A percentile compares a stretch with the other conserved stretches of the same genome.
These are phyloP conservation scores for Canavalia gladiata DNA, from an alignment of 306 rosid genomes.

Conservation along the genomic window DNA sequence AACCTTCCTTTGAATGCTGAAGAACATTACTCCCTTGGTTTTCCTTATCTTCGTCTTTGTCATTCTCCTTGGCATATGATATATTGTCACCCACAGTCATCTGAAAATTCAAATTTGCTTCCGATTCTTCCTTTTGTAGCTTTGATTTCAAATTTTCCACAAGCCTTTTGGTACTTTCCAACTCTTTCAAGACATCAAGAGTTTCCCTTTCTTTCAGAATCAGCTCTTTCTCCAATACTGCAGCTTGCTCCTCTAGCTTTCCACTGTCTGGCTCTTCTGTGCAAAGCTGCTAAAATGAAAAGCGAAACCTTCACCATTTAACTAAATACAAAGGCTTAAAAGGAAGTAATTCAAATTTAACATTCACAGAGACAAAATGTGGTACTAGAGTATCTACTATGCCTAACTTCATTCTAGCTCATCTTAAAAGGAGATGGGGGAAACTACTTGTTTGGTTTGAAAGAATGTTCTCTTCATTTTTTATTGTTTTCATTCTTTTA, in stretches of 20 bases:
- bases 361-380: not conserved
- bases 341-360: not conserved
- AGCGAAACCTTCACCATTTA: constrained; percentile 1
- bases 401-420: constrained; percentile 7
- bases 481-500: too few relatives aligned
- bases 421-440: not conserved
- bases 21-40: constrained; percentile 55
- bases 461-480: too few relatives aligned
- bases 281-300: constrained; percentile 35
- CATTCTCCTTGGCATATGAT: constrained; percentile 30
- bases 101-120: constrained; percentile 37
- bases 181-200: constrained; percentile 55
- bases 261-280: constrained; percentile 47
- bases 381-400: not conserved
- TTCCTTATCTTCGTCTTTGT: constrained; percentile 62
- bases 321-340: not conserved
- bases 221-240: constrained; percentile 54
- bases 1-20: constrained; percentile 46
- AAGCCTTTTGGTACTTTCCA: constrained; percentile 58
- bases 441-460: not conserved
- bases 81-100: constrained; percentile 25
- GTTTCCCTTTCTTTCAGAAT: constrained; percentile 61
- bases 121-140: constrained; percentile 58
- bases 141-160: constrained; percentile 55
- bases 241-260: constrained; percentile 54